These are phyloP conservation scores for Mrakia blollopis DNA, from an alignment of 768 basidiomycete species.

Conservation along the genomic window DNA sequence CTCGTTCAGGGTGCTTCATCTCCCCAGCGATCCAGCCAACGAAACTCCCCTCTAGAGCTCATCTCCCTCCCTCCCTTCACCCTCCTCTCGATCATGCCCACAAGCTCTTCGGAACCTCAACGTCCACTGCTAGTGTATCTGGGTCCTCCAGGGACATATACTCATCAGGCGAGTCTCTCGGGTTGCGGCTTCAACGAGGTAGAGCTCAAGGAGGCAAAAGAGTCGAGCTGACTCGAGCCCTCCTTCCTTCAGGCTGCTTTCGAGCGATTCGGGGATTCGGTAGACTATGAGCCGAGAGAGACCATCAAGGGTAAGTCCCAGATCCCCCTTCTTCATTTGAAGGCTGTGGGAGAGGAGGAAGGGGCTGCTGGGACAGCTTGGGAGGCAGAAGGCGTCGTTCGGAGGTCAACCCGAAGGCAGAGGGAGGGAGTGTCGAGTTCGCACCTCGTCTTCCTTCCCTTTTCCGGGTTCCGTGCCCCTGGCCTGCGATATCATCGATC, in stretches of 20 bases:
- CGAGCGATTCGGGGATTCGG: slow-evolving; percentile 18
- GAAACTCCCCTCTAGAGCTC: neutral
- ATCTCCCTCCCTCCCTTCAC: neutral
- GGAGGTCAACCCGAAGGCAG: neutral
- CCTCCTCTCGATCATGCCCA: neutral
- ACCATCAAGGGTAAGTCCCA: slow-evolving; percentile 10
- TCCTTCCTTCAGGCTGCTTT: slow-evolving; percentile 9
- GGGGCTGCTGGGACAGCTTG: neutral
- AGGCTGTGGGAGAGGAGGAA: neutral
- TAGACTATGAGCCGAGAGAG: slow-evolving; percentile 3
- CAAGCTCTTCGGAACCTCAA: too few relatives aligned
- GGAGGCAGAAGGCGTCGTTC: neutral
- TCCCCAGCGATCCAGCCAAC: too few relatives aligned
- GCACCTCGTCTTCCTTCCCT: neutral
- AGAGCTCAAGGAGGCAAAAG: neutral
- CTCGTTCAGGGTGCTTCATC: too few relatives aligned
- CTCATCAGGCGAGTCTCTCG: slow-evolving; percentile 14
- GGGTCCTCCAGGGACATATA: slow-evolving; percentile 25
- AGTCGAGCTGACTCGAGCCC: neutral
- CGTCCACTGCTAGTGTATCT: slow-evolving; percentile 11
- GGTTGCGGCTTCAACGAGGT: too few relatives aligned
- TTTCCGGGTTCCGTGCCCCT: too few relatives aligned
- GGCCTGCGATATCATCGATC: too few relatives aligned
- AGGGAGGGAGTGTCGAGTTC: neutral
- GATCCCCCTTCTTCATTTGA: too few relatives aligned